These are phyloP conservation scores for Leptosphaerulina australis DNA, from an alignment of 2,329 filamentous ascomycete species.

Conservation along the genomic window DNA sequence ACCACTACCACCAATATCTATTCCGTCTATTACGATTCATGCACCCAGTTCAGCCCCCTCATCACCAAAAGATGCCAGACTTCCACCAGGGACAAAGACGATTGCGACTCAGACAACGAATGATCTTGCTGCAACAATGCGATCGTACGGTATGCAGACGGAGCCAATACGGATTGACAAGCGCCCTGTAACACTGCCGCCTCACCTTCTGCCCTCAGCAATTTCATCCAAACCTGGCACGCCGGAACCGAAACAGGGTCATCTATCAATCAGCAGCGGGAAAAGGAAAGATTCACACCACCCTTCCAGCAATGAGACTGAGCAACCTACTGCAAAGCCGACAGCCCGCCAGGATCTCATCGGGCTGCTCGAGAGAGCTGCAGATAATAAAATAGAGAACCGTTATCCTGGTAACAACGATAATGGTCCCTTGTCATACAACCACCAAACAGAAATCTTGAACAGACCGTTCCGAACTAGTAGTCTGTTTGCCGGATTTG, in stretches of 20 bases:
- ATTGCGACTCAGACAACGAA: conserved; percentile 78
- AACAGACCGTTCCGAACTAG: conserved; percentile 76
- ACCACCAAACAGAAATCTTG: conserved; percentile 62
- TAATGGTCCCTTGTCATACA: conserved; percentile 70
- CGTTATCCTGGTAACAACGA: conserved; percentile 81
- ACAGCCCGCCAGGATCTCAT: conserved; percentile 40
- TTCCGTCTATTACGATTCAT: conserved; percentile 90
- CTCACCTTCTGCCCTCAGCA: conserved; percentile 78
- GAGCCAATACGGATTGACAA: conserved; percentile 87
- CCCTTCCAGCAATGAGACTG: conserved; percentile 15
- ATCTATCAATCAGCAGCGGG: conserved; percentile 2
- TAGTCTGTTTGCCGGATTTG: conserved; percentile 86
- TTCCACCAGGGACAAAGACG: conserved; percentile 82
- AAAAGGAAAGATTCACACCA: conserved; percentile 26
- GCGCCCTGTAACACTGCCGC: conserved; percentile 74
- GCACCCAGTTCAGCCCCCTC: conserved; percentile 84
- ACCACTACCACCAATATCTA: conserved; percentile 54
- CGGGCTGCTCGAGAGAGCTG: conserved; percentile 37
- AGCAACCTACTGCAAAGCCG: conserved; percentile 24
- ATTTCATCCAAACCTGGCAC: conserved; percentile 63
- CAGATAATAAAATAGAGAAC: conserved; percentile 58
- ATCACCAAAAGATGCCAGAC: conserved; percentile 73
- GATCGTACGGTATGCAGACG: conserved; percentile 75
- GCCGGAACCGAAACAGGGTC: conserved; percentile 35
- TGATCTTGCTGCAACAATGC: conserved; percentile 53